phyloP scores from a whole-genome alignment of 1,139 yeast species.

The Magnusiomyces suaveolens region DNA sequence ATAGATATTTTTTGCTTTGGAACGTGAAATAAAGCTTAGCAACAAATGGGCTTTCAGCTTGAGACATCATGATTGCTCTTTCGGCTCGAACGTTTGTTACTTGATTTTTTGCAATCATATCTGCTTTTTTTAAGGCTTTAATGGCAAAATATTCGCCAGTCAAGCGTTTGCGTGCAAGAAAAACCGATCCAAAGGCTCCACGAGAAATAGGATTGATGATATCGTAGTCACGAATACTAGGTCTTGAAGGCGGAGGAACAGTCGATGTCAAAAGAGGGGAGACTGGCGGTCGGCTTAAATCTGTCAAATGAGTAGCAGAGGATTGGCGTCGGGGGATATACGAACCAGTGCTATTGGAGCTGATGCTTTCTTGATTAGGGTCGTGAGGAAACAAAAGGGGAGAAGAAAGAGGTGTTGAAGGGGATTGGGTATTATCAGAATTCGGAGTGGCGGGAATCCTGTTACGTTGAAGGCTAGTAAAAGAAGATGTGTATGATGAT shows the following conservation, averaged over 20 bases:
- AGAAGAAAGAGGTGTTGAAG: conserved; percentile 26
- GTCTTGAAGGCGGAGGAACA: conserved; percentile 38
- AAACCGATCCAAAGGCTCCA: conserved; percentile 97
- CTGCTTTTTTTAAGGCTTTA: conserved; percentile 85
- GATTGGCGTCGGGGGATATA: conserved; percentile 22
- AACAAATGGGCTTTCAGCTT: conserved; percentile 86
- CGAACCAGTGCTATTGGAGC: conserved; percentile 14
- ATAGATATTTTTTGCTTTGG: conserved; percentile 78
- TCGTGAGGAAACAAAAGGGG: conserved; percentile 26
- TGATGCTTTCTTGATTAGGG: background rate
- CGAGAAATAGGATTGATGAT: conserved; percentile 86
- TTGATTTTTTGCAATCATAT: conserved; percentile 95
- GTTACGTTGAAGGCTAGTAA: conserved; percentile 13
- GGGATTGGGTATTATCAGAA: conserved; percentile 16
- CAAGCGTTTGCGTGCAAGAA: conserved; percentile 65
- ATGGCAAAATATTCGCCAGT: conserved; percentile 96
- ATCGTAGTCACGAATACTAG: conserved; percentile 81
- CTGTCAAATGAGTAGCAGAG: conserved; percentile 20
- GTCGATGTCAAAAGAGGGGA: conserved; percentile 73
- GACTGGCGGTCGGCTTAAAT: conserved; percentile 38
- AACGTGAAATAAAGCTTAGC: conserved; percentile 84
- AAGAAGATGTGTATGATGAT: conserved; percentile 6
- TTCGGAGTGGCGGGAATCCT: conserved; percentile 10
- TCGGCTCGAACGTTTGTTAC: conserved; percentile 90
- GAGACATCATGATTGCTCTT: conserved; percentile 95